Percentiles rank a stretch among this genome's conserved stretches.
Conservation (phyloP, 1,284 basidiomycete species). For the Moesziomyces aphidis region DNA sequence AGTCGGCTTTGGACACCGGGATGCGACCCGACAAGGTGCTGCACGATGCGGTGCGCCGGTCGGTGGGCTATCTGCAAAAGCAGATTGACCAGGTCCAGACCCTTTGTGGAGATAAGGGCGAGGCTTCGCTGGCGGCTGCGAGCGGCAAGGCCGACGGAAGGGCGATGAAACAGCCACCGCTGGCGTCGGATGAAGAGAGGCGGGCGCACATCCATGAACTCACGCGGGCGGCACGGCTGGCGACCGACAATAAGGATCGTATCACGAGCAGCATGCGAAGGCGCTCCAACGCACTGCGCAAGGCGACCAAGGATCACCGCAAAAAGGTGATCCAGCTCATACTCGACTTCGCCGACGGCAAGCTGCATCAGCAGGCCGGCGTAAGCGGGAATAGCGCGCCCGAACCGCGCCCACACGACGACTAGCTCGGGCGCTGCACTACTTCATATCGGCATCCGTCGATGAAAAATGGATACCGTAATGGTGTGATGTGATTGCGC, state of each 20-base stretch:
- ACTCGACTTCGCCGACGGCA: conserved; percentile 32
- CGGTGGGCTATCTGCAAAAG: conserved; percentile 25
- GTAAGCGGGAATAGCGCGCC: not conserved
- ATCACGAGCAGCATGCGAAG: conserved; percentile 4
- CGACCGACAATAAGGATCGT: conserved; percentile 5
- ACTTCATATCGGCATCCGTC: no score
- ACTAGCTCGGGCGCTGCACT: no score
- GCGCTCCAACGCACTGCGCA: not conserved
- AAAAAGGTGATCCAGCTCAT: conserved; percentile 29
- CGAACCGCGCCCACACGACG: no score
- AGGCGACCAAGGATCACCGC: conserved; percentile 22
- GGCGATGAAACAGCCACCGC: not conserved
- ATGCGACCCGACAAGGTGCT: conserved; percentile 29
- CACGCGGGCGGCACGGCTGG: conserved; percentile 7
- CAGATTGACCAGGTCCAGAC: conserved; percentile 1
- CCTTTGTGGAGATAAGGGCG: no score
- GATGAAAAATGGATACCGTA: no score
- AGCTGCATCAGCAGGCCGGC: conserved; percentile 19
- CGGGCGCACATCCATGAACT: conserved; percentile 19
- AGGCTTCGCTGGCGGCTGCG: not conserved
- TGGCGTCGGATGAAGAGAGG: not conserved
- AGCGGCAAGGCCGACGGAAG: not conserved
- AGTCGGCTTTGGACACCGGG: conserved; percentile 25
- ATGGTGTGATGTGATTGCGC: not conserved
- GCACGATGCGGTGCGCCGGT: conserved; percentile 19